Base-by-base conservation (phyloP, 805 yeast species). In the Myxozyma mucilagina region DNA sequence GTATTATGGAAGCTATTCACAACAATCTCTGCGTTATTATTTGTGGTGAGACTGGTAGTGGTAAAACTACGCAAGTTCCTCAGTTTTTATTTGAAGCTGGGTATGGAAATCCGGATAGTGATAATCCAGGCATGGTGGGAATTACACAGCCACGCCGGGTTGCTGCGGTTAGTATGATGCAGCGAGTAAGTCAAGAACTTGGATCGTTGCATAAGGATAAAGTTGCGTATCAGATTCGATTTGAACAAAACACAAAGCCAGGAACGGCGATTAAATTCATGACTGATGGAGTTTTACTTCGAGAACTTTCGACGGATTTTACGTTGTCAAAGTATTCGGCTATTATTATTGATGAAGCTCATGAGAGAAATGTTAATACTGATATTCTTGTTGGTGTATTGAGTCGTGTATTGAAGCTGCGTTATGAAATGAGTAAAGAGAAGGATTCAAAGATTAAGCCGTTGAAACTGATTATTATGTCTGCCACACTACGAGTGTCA, bases 21-120 rank as follows among this genome's bases (percentile, higher is more conserved):
- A 96, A 93, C 70, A 89, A 93, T 70, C 97, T 92, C 69, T 87
- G 93, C 62, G 85, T 92, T 0, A 87, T 94, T 13, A 80, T 94
- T 31, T 93, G 97, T 77, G 99, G 99, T 79, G 98, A 92, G 69
- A 94, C 99, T 0, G 99, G 99, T 69, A 91, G 97, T 1, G 99
- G 99, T 75, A 94, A 94, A 73, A 94, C 99, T 1, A 94, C 99
- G 0, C 99, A 94, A 75, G 92, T 94, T 4, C 99, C 99, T 0
- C 99, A 94, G 72, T 94, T 94, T 70, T 75, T 94, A 48, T 90
- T 85, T 71, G 99, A 94, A 74, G 84, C 96, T 0, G 98, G 98
- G 1, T 93, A 87, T 71, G 97, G 97, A 4, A 73, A 76, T 47
- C 79, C 80, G 7, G 75, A 76, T 5, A 76, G 84, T 6, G 84